Percentiles rank a stretch among this genome's conserved stretches.
phyloP scores from a whole-genome alignment of 2,329 filamentous ascomycete species.

The Fusarium duplospermum region DNA sequence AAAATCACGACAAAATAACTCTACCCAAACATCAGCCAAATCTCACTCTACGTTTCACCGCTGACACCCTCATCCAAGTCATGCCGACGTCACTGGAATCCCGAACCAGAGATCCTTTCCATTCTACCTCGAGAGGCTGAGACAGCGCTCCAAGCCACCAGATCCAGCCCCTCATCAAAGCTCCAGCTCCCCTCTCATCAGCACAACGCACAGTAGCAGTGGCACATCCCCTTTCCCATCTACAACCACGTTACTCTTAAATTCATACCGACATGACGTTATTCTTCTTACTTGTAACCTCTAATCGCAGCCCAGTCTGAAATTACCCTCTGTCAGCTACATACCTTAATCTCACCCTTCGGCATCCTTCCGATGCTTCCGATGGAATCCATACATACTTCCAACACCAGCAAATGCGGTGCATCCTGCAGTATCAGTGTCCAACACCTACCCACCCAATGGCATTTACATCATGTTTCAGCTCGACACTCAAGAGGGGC shows the following conservation, averaged over 20 bases:
- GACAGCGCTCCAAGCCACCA: slow-evolving; percentile 27
- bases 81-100: slow-evolving; percentile 32
- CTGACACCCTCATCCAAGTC: slow-evolving; percentile 3
- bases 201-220: not conserved
- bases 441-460: not conserved
- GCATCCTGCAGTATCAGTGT: slow-evolving; percentile 1
- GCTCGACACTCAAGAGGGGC: not conserved
- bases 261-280: not conserved
- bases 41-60: not conserved
- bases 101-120: not conserved
- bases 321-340: not conserved
- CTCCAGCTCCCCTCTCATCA: slow-evolving; percentile 1
- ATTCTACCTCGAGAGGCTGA: slow-evolving; percentile 24
- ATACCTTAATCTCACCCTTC: not conserved
- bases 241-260: not conserved
- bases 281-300: not conserved
- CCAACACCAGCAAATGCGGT: slow-evolving; percentile 11
- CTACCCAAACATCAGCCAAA: not conserved
- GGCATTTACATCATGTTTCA: slow-evolving; percentile 19
- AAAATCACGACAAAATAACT: not conserved
- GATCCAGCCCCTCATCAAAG: slow-evolving; percentile 8
- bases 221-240: not conserved
- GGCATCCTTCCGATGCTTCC: slow-evolving; percentile 3
- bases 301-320: not conserved
- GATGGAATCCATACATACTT: slow-evolving; percentile 1